Conservation (phyloP, 192 early-diverging fungal species). For the Coemansia sp. region DNA sequence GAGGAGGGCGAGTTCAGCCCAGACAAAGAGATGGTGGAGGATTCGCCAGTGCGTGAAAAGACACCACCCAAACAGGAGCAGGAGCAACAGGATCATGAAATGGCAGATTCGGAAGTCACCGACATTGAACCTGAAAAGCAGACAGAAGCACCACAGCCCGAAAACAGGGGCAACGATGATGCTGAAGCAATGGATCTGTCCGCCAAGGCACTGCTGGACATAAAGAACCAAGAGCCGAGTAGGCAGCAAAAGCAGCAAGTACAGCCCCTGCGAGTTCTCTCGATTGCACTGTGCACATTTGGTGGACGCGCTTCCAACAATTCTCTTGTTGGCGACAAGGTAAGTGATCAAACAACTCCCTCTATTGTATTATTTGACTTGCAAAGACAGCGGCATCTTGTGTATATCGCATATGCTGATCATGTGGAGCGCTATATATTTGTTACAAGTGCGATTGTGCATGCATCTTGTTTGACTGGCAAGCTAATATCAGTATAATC, state of each 20-base stretch:
- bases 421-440: slow-evolving; percentile 7
- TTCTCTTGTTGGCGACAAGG: neutral
- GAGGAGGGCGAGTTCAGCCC: neutral
- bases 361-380: neutral
- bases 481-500: neutral
- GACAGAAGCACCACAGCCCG: neutral
- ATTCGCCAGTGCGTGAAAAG: neutral
- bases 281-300: slow-evolving; percentile 7
- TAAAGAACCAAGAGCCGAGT: neutral
- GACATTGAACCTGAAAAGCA: neutral
- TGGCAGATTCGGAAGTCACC: neutral
- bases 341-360: neutral
- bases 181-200: neutral
- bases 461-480: neutral
- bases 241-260: neutral
- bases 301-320: neutral
- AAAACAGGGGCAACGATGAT: neutral
- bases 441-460: neutral
- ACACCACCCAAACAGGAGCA: neutral
- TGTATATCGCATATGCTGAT: slow-evolving; percentile 12
- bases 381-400: neutral
- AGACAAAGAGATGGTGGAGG: neutral
- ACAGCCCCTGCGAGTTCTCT: slow-evolving; percentile 5
- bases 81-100: neutral
- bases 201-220: neutral